Conservation (phyloP, 129 eudicot species). For the Pittosporum tobira region DNA sequence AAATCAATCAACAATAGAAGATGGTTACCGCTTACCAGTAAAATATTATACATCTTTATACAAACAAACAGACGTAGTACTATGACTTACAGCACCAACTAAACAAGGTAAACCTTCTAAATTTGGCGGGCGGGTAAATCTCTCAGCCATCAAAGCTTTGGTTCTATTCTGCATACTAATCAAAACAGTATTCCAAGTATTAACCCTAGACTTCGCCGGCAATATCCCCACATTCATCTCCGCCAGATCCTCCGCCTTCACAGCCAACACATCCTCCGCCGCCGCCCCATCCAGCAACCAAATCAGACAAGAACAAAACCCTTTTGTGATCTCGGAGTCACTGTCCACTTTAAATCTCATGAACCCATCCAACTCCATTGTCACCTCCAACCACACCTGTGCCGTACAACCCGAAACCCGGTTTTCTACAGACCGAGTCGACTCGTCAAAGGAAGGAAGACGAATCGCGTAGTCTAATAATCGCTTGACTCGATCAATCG, state of each 20-base stretch:
- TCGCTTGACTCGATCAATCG: constrained; percentile 72
- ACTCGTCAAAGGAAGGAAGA: constrained; percentile 44
- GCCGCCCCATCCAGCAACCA: constrained; percentile 73
- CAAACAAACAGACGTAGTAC: no score
- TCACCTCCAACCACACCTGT: constrained; percentile 42
- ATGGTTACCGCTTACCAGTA: no score
- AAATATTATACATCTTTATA: no score
- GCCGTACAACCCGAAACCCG: constrained; percentile 60
- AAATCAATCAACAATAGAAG: no score
- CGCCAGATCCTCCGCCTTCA: constrained; percentile 52
- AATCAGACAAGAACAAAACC: constrained; percentile 75
- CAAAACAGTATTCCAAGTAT: constrained; percentile 84
- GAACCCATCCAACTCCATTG: constrained; percentile 34
- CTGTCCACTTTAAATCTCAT: constrained; percentile 67
- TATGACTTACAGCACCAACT: neutral
- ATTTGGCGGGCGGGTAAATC: neutral
- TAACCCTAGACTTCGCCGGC: constrained; percentile 76
- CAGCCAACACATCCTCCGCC: constrained; percentile 45
- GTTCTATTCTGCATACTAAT: constrained; percentile 72
- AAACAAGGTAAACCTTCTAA: constrained; percentile 9
- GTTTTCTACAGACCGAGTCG: constrained; percentile 32
- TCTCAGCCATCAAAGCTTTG: constrained; percentile 34
- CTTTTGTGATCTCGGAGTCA: constrained; percentile 88
- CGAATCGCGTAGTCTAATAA: constrained; percentile 52
- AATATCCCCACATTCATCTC: constrained; percentile 76